phyloP scores from a whole-genome alignment of 768 basidiomycete species.

The Hirschioporus abietinus region DNA sequence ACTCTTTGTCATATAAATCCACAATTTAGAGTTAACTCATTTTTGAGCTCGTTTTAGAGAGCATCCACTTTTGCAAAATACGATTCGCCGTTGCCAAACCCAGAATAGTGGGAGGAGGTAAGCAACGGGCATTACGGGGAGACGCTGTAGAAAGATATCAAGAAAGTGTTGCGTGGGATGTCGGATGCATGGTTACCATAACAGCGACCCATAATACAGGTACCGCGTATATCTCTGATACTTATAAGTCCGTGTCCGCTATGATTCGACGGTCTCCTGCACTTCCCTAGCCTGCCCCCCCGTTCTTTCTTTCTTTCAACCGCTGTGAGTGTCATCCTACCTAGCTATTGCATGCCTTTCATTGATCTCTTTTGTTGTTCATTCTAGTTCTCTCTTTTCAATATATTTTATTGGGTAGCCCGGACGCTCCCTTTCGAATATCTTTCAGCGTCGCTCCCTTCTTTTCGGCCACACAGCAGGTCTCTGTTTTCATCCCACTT shows the following conservation, averaged over 20 bases:
- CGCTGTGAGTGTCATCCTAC: not conserved
- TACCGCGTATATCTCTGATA: not conserved
- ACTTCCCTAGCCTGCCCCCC: not conserved
- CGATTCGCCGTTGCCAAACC: not conserved
- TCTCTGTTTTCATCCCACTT: constrained; percentile 7
- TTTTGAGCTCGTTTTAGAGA: not conserved
- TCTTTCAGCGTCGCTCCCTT: constrained; percentile 40
- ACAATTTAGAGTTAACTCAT: not conserved
- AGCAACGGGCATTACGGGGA: not conserved
- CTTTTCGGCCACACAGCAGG: constrained; percentile 17
- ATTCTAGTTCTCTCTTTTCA: constrained; percentile 16
- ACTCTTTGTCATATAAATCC: not conserved
- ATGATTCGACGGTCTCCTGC: not conserved
- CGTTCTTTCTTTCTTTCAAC: constrained; percentile 1
- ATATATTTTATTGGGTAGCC: constrained; percentile 60
- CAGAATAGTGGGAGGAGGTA: not conserved
- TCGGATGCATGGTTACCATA: not conserved
- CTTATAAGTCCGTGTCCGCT: not conserved
- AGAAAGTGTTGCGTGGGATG: not conserved
- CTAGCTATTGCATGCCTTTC: not conserved
- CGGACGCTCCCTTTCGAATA: constrained; percentile 57
- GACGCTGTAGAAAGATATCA: not conserved
- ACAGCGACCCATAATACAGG: not conserved
- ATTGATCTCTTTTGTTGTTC: constrained; percentile 9
- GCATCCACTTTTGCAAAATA: not conserved